Evolutionary conservation across 495 filamentous ascomycete genomes (phyloP).

Genomic region (Paragyromitra xinjiangensis): DNA sequence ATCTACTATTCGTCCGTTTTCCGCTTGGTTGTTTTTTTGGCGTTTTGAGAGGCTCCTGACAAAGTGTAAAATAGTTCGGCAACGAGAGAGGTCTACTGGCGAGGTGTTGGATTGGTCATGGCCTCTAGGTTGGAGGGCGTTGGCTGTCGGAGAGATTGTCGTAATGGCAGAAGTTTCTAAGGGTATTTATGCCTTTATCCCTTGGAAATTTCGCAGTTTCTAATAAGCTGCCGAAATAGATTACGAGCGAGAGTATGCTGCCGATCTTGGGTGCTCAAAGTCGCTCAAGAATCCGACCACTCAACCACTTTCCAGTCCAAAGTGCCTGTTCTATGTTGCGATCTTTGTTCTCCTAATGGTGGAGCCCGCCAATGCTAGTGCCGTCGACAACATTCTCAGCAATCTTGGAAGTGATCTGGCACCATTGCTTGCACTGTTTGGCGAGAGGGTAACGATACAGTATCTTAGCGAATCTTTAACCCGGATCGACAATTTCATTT

Average conservation of each 20-base stretch:
- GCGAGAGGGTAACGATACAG: constrained; percentile 24
- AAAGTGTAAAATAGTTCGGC: neutral
- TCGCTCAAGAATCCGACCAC: too few species aligned
- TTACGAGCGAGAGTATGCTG: neutral
- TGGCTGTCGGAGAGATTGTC: neutral
- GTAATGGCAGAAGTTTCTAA: neutral
- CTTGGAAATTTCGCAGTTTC: too few species aligned
- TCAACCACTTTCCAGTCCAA: neutral
- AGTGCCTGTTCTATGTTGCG: neutral
- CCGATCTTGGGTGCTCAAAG: neutral
- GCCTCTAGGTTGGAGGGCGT: too few species aligned
- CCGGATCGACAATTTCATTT: constrained; percentile 19
- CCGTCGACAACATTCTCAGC: neutral
- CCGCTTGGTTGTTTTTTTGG: too few species aligned
- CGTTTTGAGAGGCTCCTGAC: too few species aligned
- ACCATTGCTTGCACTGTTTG: constrained; percentile 58
- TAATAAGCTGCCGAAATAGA: neutral
- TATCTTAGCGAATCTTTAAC: constrained; percentile 21
- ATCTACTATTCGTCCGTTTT: neutral
- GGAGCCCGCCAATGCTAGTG: neutral
- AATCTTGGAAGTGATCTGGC: constrained; percentile 25
- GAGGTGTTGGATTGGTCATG: neutral
- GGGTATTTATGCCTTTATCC: neutral
- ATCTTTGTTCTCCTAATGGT: neutral
- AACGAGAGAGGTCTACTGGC: neutral